phyloP scores from a whole-genome alignment of 2,329 filamentous ascomycete species.

The Cryphonectria radicalis region DNA sequence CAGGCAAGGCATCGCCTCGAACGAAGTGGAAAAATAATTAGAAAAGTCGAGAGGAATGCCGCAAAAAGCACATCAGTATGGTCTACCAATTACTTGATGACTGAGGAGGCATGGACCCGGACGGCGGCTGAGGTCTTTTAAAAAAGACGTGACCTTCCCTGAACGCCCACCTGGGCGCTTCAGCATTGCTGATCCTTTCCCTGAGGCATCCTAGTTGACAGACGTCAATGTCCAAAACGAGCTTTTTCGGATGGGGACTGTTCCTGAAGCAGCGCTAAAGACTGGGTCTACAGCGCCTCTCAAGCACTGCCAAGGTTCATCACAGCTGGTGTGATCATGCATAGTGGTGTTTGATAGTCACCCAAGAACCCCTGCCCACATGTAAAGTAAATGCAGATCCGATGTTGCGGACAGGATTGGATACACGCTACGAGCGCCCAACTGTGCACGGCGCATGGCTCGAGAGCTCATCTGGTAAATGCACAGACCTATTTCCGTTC shows the following conservation, averaged over 20 bases:
- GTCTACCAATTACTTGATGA: neutral
- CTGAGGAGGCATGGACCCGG: neutral
- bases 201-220: conserved; percentile 8
- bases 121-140: conserved; percentile 4
- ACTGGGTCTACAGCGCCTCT: conserved; percentile 1
- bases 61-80: neutral
- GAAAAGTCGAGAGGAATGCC: neutral
- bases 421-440: neutral
- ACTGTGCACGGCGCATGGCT: conserved; percentile 3
- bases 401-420: neutral
- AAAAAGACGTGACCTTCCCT: conserved; percentile 2
- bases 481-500: neutral
- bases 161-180: neutral
- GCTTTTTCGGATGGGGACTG: conserved; percentile 7
- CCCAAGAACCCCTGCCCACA: neutral
- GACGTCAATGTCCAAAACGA: conserved; percentile 15
- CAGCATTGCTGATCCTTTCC: neutral
- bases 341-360: conserved; percentile 14
- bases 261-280: neutral
- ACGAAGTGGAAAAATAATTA: neutral
- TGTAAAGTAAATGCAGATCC: conserved; percentile 8
- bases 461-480: neutral
- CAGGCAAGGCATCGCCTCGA: conserved; percentile 6
- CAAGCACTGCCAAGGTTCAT: conserved; percentile 8
- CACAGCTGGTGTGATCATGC: conserved; percentile 8